Conservation (phyloP, 441 rosid species). For the Euphorbia corollata region DNA sequence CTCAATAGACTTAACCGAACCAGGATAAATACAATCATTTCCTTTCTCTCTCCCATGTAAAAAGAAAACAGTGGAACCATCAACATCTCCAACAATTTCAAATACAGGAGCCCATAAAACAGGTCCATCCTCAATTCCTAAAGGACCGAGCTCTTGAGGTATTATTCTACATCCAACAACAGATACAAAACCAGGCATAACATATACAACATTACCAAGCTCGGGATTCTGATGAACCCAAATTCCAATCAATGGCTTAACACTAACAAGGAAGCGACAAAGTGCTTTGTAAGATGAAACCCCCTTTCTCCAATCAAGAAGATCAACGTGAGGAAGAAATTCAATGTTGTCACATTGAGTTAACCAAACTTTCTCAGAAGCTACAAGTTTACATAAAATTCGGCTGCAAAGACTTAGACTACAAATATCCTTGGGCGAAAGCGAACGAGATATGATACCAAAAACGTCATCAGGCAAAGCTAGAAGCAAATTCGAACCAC, state of each 20-base stretch:
- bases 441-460: constrained; percentile 45
- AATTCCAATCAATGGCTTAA: constrained; percentile 62
- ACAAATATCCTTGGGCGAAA: constrained; percentile 53
- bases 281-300: constrained; percentile 53
- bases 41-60: constrained; percentile 66
- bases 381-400: constrained; percentile 32
- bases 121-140: constrained; percentile 67
- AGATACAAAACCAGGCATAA: constrained; percentile 70
- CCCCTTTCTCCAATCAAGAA: constrained; percentile 63
- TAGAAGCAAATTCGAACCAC: constrained; percentile 45
- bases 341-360: constrained; percentile 57
- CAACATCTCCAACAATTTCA: constrained; percentile 48
- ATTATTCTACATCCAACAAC: constrained; percentile 69
- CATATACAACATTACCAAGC: constrained; percentile 78
- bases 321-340: constrained; percentile 39
- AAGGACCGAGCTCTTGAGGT: constrained; percentile 78
- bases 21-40: constrained; percentile 50
- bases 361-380: constrained; percentile 63
- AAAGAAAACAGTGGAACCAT: constrained; percentile 55
- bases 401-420: constrained; percentile 58
- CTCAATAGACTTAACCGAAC: constrained; percentile 43
- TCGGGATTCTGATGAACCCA: constrained; percentile 93
- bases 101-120: constrained; percentile 75
- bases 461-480: constrained; percentile 73
- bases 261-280: constrained; percentile 52